Evolutionary conservation across 768 basidiomycete genomes (phyloP), one percentile per base, ranked within the genome.

Genomic region (Boletus barrowsii): DNA sequence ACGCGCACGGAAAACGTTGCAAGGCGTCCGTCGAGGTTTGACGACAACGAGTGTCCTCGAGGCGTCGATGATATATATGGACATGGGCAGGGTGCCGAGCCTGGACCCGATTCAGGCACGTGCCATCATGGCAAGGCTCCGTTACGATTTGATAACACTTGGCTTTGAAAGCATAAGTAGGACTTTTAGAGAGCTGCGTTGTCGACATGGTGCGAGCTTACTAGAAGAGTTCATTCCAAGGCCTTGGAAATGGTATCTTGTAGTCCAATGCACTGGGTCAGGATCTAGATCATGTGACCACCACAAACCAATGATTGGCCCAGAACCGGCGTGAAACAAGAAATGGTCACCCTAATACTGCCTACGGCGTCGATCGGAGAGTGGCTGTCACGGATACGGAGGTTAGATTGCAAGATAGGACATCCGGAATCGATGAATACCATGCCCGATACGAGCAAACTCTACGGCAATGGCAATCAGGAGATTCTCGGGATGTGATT

Each of bases 61-160:
- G 62, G 59, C 53, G 17, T 36, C 3, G 18, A n/a, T 9, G 61
- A 56, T 49, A 53, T 60, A 60, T 63, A 45, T 45, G 57, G 55
- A 8, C 24, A 43, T 11, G 26, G 5, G 26, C 26, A 26, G 14
- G 47, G 47, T 24, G 35, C 15, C 35, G 10, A 26, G 11, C 36
- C 56, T 46, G 7, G 35, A 51, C 22, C 37, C 4, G 42, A 22
- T 41, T 14, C 13, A 35, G 10, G 6, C 48, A 58, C 57, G 57
- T 57, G 55, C 26, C 32, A 18, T 10, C 8, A n/a, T 26, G 5
- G 10, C 10, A 30, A 44, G 4, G 43, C 4, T n/a, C 35, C 35
- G 35, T 36, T 36, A 8, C 9, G 29, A 29, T 29, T 29, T 29
- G 26, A 35, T 13, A 35, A 13, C 13, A 14, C 33, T 35, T 26